Base-by-base conservation (phyloP, 768 basidiomycete genomes). In the Pisolithus albus region DNA sequence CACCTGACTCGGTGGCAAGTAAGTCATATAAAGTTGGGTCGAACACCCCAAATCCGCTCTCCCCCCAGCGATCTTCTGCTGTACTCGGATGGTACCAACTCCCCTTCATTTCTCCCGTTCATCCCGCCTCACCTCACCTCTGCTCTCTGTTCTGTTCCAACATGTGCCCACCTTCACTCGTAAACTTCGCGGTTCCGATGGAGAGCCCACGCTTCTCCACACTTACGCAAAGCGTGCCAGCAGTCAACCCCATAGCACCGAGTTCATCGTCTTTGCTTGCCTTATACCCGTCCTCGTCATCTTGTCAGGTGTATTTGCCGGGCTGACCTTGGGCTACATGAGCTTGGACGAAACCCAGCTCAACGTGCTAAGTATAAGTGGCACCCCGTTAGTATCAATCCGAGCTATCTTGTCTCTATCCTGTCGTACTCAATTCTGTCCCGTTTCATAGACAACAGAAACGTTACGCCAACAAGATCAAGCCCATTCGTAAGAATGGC, bases 291-390 rank as follows among this genome's bases (percentile, higher is more conserved):
- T 92, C 32, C 83, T 92, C 60, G 92, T 93, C 48, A 64, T 91
- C 45, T 62, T 86, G 56, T 92, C 87, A 52, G 91, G 91, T 64
- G 60, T 92, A 52, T 92, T 93, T 79, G 91, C 91, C 76, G 88
- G 92, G 68, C 74, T 93, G 58, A 94, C 92, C 52, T 73, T 94
- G 43, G 92, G 92, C 32, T 93, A 91, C 67, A 92, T 94, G 87
- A 88, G 85, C 59, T 77, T 94, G 65, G 92, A 95, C 69, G 88
- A 88, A 67, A 93, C 92, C 38, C 91, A 93, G 75, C 79, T 95
- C 40, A 84, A 86, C 62, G 92, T 95, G 3, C 70, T 95, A 19
- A 83, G 84, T 56, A 84, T 91, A 54, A 86, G 86, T 50, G 92
- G 92, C 15, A 88, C 87, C 21, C 77, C 85, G 88, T 90, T 59